These are phyloP conservation scores for Pythium diclinum DNA, from an alignment of 352 stramenopile species.

Conservation along the genomic window DNA sequence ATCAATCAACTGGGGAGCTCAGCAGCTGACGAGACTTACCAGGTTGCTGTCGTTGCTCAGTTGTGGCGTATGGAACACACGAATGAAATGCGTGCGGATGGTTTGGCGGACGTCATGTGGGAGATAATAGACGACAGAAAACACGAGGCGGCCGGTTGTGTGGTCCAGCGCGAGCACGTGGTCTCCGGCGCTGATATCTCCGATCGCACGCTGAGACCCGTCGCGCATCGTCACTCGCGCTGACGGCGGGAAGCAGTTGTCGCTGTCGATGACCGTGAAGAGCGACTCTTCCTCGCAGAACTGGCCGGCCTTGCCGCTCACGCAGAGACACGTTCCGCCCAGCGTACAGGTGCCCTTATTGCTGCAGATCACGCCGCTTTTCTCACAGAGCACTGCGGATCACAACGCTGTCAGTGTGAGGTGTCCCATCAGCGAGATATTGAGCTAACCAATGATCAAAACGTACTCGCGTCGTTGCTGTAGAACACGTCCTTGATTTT, in stretches of 20 bases:
- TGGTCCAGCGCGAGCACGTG: constrained; percentile 48
- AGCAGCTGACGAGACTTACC: constrained; percentile 8
- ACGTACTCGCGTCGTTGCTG: constrained; percentile 61
- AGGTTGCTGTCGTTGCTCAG: background rate
- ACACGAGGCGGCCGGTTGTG: constrained; percentile 29
- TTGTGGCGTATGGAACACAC: constrained; percentile 17
- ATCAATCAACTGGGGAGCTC: constrained; percentile 1
- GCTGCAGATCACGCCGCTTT: constrained; percentile 64
- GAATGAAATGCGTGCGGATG: constrained; percentile 13
- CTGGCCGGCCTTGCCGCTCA: constrained; percentile 45
- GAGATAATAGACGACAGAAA: constrained; percentile 65
- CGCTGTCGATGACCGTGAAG: constrained; percentile 49
- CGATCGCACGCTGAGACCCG: constrained; percentile 29
- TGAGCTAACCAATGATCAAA: background rate
- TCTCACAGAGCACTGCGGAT: constrained; percentile 64
- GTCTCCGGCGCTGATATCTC: constrained; percentile 43
- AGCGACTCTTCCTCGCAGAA: constrained; percentile 52
- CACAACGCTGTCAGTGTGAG: background rate
- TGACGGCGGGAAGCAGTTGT: constrained; percentile 58
- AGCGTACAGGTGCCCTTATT: constrained; percentile 59
- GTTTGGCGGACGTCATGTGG: constrained; percentile 40
- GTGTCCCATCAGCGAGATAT: background rate
- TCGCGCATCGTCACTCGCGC: constrained; percentile 34
- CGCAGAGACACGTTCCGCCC: constrained; percentile 69
- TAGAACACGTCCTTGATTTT: constrained; percentile 77